Evolutionary conservation across 2,329 filamentous ascomycete genomes (phyloP).

Genomic region (Aureobasidium subglaciale): DNA sequence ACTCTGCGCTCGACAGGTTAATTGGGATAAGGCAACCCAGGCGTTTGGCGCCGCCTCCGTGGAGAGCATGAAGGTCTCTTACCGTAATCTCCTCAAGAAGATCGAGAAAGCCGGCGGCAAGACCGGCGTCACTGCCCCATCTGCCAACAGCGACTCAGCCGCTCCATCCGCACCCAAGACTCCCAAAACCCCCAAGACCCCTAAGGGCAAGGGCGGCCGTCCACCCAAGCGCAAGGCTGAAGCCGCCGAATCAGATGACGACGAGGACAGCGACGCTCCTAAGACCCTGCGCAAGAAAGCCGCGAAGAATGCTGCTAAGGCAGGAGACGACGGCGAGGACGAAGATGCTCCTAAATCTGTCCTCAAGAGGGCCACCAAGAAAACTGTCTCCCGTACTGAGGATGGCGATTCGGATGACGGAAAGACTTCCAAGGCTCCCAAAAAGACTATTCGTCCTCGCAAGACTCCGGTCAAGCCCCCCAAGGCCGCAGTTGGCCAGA

Average conservation of each 20-base stretch:
- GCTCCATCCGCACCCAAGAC: slow-evolving; percentile 5
- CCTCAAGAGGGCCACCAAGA: not conserved
- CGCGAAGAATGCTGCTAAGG: not conserved
- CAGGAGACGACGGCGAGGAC: not conserved
- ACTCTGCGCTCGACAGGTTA: slow-evolving; percentile 18
- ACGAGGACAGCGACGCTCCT: not conserved
- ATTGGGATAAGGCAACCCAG: slow-evolving; percentile 25
- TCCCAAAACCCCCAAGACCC: slow-evolving; percentile 7
- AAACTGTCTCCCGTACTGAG: not conserved
- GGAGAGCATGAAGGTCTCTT: slow-evolving; percentile 22
- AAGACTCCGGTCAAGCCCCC: slow-evolving; percentile 1
- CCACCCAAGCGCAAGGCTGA: slow-evolving; percentile 15
- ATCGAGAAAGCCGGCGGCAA: slow-evolving; percentile 22
- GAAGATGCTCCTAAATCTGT: not conserved
- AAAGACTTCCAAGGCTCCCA: not conserved
- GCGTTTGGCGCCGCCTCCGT: slow-evolving; percentile 23
- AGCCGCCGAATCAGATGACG: not conserved
- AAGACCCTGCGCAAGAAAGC: slow-evolving; percentile 5
- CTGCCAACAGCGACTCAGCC: not conserved
- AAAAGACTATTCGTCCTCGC: not conserved
- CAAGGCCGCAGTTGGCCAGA: not conserved
- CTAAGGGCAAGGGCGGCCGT: slow-evolving; percentile 5
- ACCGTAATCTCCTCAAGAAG: slow-evolving; percentile 24
- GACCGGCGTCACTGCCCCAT: not conserved
- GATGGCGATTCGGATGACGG: slow-evolving; percentile 4